Evolutionary conservation across 108 stramenopile genomes (phyloP).

Genomic region (Nitzschia sp.): DNA sequence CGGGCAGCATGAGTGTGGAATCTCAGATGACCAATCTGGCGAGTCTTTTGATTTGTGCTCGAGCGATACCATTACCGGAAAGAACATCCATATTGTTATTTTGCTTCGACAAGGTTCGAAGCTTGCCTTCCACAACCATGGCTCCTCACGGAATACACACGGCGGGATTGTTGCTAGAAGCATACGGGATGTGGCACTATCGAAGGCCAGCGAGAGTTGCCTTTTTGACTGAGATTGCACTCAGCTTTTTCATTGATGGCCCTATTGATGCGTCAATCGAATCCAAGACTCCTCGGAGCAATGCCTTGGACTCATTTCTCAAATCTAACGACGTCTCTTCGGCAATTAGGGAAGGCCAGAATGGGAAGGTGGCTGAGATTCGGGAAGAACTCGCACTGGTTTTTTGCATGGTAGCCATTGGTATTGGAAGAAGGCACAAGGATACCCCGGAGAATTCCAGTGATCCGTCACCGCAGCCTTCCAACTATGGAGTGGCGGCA

Average conservation of each 20-base stretch:
- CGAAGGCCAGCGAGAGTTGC: slow-evolving; percentile 58
- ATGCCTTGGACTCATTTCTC: slow-evolving; percentile 27
- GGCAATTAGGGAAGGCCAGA: slow-evolving; percentile 20
- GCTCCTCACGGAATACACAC: slow-evolving; percentile 38
- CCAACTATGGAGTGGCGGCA: slow-evolving; percentile 4
- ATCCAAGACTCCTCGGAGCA: slow-evolving; percentile 11
- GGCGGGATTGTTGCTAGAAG: slow-evolving; percentile 40
- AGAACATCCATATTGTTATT: slow-evolving; percentile 43
- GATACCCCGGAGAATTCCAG: slow-evolving; percentile 14
- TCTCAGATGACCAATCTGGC: slow-evolving; percentile 47
- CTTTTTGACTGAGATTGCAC: slow-evolving; percentile 60
- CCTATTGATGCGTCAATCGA: slow-evolving; percentile 23
- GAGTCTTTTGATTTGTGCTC: slow-evolving; percentile 50
- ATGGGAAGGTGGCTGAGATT: slow-evolving; percentile 11
- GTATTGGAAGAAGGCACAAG: slow-evolving; percentile 35
- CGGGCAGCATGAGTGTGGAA: slow-evolving; percentile 5
- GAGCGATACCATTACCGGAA: slow-evolving; percentile 64
- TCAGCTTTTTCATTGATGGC: slow-evolving; percentile 73
- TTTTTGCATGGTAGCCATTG: slow-evolving; percentile 46
- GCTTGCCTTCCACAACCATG: slow-evolving; percentile 45
- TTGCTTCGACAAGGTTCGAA: slow-evolving; percentile 38
- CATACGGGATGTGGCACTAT: slow-evolving; percentile 23
- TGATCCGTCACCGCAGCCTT: background rate
- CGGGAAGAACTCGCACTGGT: slow-evolving; percentile 45
- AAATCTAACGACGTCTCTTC: slow-evolving; percentile 10